Evolutionary conservation across 2,329 filamentous ascomycete genomes (phyloP).

Genomic region (Hypoxylon sp.): DNA sequence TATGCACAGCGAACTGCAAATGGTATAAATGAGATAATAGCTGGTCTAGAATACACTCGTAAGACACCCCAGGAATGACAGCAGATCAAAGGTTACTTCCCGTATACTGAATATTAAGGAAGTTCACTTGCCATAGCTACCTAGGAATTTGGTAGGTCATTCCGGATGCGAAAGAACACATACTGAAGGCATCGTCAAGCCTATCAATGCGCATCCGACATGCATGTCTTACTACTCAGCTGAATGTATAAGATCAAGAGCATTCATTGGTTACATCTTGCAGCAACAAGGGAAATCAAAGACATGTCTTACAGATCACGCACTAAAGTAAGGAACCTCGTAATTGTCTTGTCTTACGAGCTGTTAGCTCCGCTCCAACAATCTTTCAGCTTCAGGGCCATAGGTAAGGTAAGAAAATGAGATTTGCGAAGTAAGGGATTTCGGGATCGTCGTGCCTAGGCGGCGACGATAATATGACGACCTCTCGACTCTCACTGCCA

Average conservation of each 20-base stretch:
- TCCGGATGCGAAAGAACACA: not conserved
- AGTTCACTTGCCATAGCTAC: too few relatives aligned
- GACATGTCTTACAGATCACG: slow-evolving; percentile 29
- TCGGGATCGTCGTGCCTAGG: not conserved
- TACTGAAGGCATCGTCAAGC: not conserved
- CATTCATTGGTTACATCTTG: slow-evolving; percentile 17
- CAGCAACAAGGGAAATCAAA: slow-evolving; percentile 15
- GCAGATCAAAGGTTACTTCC: too few relatives aligned
- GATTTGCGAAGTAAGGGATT: slow-evolving; percentile 1
- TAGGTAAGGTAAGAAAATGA: not conserved
- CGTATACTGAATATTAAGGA: too few relatives aligned
- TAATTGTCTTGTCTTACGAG: slow-evolving; percentile 20
- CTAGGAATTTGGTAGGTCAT: too few relatives aligned
- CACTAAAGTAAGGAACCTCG: slow-evolving; percentile 15
- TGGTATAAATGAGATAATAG: slow-evolving; percentile 6
- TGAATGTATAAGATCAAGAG: slow-evolving; percentile 2
- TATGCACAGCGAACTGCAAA: slow-evolving; percentile 14
- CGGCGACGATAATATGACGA: not conserved
- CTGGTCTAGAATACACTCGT: too few relatives aligned
- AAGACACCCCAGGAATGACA: too few relatives aligned
- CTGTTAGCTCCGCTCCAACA: not conserved
- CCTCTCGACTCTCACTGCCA: slow-evolving; percentile 6
- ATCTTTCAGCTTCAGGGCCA: not conserved
- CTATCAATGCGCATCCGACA: slow-evolving; percentile 10
- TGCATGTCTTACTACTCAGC: slow-evolving; percentile 33